Base-by-base conservation (phyloP, 257 asterid genomes). In the Marsdenia floribunda region DNA sequence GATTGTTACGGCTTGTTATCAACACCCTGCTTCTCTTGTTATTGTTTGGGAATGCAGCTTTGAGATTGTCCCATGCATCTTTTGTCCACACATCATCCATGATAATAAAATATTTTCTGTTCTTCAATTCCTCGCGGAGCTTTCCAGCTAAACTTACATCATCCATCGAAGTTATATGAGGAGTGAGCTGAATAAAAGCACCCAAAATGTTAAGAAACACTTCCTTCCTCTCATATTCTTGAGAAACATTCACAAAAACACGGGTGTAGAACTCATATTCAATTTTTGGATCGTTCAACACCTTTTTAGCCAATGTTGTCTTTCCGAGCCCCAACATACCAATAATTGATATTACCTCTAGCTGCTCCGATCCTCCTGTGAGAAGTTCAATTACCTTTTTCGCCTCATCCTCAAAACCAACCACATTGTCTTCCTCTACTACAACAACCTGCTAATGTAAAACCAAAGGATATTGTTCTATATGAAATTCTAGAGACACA, bases 31-130 rank as follows among this genome's bases (percentile, higher is more conserved):
- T 81, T 0, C 7, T 9, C 19, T 8, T 46, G 15, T 81, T 84
- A 55, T 42, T 40, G 29, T 4, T 47, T 0, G 92, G 88, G 74
- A 89, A 73, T 0, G 76, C 83, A 13, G 6, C 6, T 55, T 63
- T 18, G 58, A 87, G 75, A 0, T 38, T 74, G 0, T 72, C 66
- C 90, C 88, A 85, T 29, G 78, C 78, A 1, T 72, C 81, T 1
- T 16, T 61, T 0, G 73, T 79, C 91, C 93, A 88, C 12, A 88
- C 84, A 42, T 86, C 89, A 54, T 88, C 90, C 76, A 86, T 21
- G 24, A 86, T 86, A 42, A 87, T 46, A 70, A 89, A 64, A 74
- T 83, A 87, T 3, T 78, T 87, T 15, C 69, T 80, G 2, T 21
- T 6, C 70, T 54, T 65, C 52, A 86, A 66, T 46, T 16, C 40